Base-by-base conservation (phyloP, 176 grass and related monocot species). In the Avena eriantha region DNA sequence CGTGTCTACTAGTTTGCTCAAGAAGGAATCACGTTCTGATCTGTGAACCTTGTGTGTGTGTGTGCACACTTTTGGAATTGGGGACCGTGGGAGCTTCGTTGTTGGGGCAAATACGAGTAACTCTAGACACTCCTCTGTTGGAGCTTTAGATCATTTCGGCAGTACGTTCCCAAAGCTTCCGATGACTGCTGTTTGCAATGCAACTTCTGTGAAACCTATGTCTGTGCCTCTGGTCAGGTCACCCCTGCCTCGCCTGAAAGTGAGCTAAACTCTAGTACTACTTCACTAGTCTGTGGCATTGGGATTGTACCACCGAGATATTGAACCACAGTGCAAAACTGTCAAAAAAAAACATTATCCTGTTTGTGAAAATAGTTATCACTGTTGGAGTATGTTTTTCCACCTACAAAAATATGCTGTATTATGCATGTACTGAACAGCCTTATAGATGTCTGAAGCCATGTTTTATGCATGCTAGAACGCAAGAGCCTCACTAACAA, bases 1-100 rank as follows among this genome's bases (percentile, higher is more conserved):
- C 67, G 10, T 60, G 63, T 36, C 29, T 29, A 29, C 48, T 75
- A 45, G 19, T 39, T 74, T 82, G 59, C 54, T 53, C 80, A 79
- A 26, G 35, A 75, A 82, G 41, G 66, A 8, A 35, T 45, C 77
- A 34, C 34, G 10, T 1, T 73, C 50, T 59, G 26, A 70, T 31
- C 43, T 75, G 23, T 71, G 43, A 59, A 58, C 79, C 80, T 5
- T 10, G 56, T 55, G 39, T 41, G 74, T 35, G 24, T 82, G 22
- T 5, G 48, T 5, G 59, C 50, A 7, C 39, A 2, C 70, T 80
- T 58, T 86, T 29, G 41, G 58, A 23, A 53, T 23, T 57, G 60
- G 69, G 51, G 77, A 10, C 35, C 24, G 8, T 69, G 10, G 11
- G 59, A 50, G 46, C 15, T 35, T 85, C 33, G 7, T 12, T 77